These are phyloP conservation scores for Nicotiana benthamiana DNA, from an alignment of 257 asterid species.

Conservation along the genomic window DNA sequence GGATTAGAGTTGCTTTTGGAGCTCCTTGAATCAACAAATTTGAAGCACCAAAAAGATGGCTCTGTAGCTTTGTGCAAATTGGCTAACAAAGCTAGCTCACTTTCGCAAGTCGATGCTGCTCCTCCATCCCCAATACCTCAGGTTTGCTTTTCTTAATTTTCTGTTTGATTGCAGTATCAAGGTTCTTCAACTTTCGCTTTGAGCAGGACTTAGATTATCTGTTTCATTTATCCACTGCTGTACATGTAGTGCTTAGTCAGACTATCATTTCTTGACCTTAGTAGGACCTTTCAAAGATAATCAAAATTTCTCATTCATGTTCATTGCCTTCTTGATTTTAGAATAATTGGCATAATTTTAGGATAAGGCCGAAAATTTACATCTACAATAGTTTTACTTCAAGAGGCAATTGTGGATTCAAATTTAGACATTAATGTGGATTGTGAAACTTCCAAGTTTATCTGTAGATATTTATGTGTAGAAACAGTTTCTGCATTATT, in stretches of 20 bases:
- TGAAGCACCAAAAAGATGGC: conserved; percentile 64
- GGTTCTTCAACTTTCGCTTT: background rate
- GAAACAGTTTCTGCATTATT: background rate
- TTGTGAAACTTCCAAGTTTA: background rate
- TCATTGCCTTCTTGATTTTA: background rate
- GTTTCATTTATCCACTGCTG: background rate
- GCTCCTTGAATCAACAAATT: conserved; percentile 59
- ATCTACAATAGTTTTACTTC: background rate
- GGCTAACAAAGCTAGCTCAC: conserved; percentile 72
- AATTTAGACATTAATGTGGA: background rate
- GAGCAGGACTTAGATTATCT: background rate
- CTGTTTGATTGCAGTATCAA: background rate
- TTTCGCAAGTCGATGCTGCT: conserved; percentile 87
- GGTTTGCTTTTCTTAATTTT: conserved; percentile 30
- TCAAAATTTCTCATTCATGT: background rate
- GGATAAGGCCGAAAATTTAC: background rate
- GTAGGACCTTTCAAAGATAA: background rate
- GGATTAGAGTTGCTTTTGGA: conserved; percentile 83
- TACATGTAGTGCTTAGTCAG: background rate
- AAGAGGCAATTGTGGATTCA: background rate
- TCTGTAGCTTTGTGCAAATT: conserved; percentile 75
- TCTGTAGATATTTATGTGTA: background rate
- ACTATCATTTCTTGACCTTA: background rate
- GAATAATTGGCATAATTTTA: background rate
- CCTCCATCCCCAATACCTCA: conserved; percentile 96